Evolutionary conservation across 495 filamentous ascomycete species (phyloP), one percentile per base, ranked within the genome.

Genomic region (Aspergillus sclerotioniger): DNA sequence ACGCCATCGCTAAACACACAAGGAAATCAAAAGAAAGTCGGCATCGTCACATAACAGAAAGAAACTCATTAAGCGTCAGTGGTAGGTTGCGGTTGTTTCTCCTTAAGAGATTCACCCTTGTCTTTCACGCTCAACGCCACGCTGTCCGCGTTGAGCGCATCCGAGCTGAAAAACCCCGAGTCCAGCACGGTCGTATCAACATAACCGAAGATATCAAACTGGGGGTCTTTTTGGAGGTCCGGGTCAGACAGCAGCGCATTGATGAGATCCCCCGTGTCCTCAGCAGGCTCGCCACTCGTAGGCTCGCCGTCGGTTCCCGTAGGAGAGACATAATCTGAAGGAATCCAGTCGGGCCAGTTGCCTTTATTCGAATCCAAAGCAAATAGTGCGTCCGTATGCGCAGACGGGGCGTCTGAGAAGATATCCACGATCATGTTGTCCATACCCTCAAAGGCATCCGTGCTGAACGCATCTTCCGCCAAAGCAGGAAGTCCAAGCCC

Each of bases 341-440:
- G 73, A 6, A 78, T 63, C 73, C 73, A 78, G 51, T 75, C 67
- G 1, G 67, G 59, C 75, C 75, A 78, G 60, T 69, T 64, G 54
- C 63, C 62, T 4, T 61, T 54, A 5, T 67, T 67, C 29, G 61
- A 51, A 12, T 68, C 67, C 20, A 76, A 57, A 8, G 16, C 59
- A 33, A 71, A 68, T 28, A 69, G 59, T 1, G 60, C 54, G 41
- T 74, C 64, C 1, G 58, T 59, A 37, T 69, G 20, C 7, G 60
- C 47, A 16, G 66, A 61, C 17, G 63, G 55, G 0, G 59, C 57
- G 20, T 67, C 67, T 3, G 73, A 71, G 35, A 78, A 76, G 19
- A 78, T 76, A 52, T 78, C 73, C 31, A 73, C 70, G 8, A 78
- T 69, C 69, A 74, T 74, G 29, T 66, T 66, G 53, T 76, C 71